Conservation (phyloP, 2,329 filamentous ascomycete genomes). For the Phaeosphaeria sp. region DNA sequence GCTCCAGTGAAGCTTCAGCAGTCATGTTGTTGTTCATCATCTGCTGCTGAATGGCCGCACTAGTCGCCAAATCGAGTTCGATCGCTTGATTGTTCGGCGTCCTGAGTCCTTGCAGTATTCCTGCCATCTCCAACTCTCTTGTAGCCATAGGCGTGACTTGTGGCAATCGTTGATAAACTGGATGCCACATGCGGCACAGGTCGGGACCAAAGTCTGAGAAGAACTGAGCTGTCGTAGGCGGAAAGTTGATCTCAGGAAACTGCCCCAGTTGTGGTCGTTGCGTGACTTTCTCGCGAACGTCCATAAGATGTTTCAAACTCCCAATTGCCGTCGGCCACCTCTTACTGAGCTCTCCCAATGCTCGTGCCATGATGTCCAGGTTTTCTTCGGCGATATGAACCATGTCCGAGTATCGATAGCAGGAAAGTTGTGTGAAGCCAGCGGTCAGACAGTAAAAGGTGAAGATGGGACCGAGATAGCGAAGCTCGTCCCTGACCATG, state of each 20-base stretch:
- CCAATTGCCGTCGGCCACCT: conserved; percentile 42
- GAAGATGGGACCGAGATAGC: conserved; percentile 50
- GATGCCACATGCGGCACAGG: conserved; percentile 41
- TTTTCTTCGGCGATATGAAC: conserved; percentile 36
- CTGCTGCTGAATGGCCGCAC: conserved; percentile 19
- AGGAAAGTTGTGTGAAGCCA: conserved; percentile 49
- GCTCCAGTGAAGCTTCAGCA: conserved; percentile 24
- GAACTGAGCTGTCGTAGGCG: conserved; percentile 33
- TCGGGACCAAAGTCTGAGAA: conserved; percentile 42
- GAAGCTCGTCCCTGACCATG: conserved; percentile 50
- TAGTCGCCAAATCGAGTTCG: conserved; percentile 25
- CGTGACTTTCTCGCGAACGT: conserved; percentile 39
- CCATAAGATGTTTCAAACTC: conserved; percentile 40
- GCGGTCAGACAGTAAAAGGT: conserved; percentile 52
- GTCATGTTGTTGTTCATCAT: conserved; percentile 22
- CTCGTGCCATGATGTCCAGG: conserved; percentile 32
- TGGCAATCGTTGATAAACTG: conserved; percentile 27
- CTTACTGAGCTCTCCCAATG: conserved; percentile 39
- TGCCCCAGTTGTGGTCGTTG: conserved; percentile 34
- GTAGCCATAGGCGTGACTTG: conserved; percentile 24
- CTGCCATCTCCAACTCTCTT: conserved; percentile 41
- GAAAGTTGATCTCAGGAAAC: conserved; percentile 38
- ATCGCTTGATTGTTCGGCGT: conserved; percentile 29
- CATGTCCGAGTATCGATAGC: conserved; percentile 45
- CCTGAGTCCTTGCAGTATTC: conserved; percentile 38